These are phyloP conservation scores for Musa acuminata DNA, from an alignment of 176 grass and related monocot genomes.

Conservation along the genomic window DNA sequence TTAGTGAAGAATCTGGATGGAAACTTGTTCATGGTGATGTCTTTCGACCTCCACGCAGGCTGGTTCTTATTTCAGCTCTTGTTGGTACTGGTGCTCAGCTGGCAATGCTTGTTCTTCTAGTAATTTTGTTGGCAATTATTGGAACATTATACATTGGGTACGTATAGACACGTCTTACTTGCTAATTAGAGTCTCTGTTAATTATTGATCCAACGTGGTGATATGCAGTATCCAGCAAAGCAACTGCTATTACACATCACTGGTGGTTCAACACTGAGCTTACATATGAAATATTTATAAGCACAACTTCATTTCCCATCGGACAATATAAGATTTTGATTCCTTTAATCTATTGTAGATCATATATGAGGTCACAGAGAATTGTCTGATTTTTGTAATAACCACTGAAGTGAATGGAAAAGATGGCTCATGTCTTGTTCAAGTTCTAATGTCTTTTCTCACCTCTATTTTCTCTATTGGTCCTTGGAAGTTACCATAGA, in stretches of 20 bases:
- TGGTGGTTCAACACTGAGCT: neutral
- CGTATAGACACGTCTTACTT: constrained; percentile 10
- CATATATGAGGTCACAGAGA: no score
- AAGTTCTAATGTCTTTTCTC: no score
- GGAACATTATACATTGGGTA: constrained; percentile 95
- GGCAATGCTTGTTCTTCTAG: constrained; percentile 70
- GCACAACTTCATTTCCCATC: no score
- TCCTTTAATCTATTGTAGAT: no score
- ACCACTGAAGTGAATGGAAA: no score
- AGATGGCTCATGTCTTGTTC: no score
- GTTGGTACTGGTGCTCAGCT: constrained; percentile 78
- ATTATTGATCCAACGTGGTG: neutral
- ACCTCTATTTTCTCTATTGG: no score
- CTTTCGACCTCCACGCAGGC: constrained; percentile 63
- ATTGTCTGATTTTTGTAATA: no score
- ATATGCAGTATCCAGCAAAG: neutral
- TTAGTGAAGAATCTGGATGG: constrained; percentile 95
- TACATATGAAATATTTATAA: no score
- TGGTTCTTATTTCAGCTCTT: constrained; percentile 81
- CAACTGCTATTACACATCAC: neutral
- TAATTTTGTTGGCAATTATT: constrained; percentile 78
- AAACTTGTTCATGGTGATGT: constrained; percentile 99
- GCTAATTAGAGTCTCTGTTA: constrained; percentile 13
- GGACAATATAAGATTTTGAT: no score
- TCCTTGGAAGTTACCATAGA: no score